A percentile compares a stretch with the other conserved stretches of the same genome.
Evolutionary conservation across 345 rosid species (phyloP).

Genomic region (Euphorbia pulcherrima): DNA sequence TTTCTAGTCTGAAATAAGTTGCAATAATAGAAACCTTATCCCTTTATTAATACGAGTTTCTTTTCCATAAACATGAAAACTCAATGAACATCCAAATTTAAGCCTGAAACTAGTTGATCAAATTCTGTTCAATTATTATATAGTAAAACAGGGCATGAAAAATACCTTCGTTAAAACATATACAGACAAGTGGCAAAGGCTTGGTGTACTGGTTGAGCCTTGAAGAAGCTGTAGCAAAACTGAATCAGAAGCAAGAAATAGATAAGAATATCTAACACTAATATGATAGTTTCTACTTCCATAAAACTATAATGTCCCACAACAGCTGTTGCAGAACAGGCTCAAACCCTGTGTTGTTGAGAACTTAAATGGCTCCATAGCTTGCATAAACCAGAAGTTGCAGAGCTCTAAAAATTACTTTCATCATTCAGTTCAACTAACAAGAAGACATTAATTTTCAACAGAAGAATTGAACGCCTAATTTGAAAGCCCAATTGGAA

Average conservation of each 20-base stretch:
- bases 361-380: background rate
- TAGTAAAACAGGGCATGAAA: background rate
- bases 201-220: no score
- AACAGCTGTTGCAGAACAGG: background rate
- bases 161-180: no score
- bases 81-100: background rate
- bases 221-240: background rate
- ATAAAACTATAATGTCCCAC: background rate
- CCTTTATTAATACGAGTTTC: background rate
- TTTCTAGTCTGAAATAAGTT: background rate
- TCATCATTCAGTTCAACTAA: background rate
- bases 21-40: background rate
- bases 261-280: slow-evolving; percentile 45
- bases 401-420: background rate
- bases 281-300: background rate
- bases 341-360: background rate
- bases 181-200: no score
- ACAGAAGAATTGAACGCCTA: background rate
- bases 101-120: background rate
- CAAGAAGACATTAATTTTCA: background rate
- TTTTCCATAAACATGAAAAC: background rate
- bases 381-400: background rate
- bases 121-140: background rate
- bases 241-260: no score
- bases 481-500: background rate